Percentiles rank a stretch among this genome's conserved stretches.
Evolutionary conservation across 1,284 basidiomycete genomes (phyloP).

Genomic region (Rhodofomes roseus): DNA sequence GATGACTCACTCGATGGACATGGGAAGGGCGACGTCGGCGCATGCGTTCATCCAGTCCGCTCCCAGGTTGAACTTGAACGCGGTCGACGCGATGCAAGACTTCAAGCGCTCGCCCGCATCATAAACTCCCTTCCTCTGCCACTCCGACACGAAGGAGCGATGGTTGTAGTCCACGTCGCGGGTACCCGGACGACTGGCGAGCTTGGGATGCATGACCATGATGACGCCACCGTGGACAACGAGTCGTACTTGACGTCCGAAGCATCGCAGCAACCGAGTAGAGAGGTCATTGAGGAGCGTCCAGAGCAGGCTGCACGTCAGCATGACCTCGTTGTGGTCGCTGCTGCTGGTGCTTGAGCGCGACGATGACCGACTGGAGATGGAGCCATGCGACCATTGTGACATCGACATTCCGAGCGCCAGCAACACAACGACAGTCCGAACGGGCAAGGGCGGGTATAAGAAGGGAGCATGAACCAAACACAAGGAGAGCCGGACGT

Average conservation of each 20-base stretch:
- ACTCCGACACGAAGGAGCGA: conserved; percentile 54
- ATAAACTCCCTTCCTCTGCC: conserved; percentile 38
- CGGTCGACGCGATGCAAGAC: conserved; percentile 53
- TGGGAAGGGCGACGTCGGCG: conserved; percentile 62
- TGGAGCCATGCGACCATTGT: neutral
- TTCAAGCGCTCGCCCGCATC: conserved; percentile 51
- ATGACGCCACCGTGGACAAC: conserved; percentile 67
- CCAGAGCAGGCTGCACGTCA: conserved; percentile 34
- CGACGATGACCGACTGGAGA: conserved; percentile 6
- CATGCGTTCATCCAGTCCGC: conserved; percentile 73
- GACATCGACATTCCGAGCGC: neutral
- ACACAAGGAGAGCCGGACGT: neutral
- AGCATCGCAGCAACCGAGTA: conserved; percentile 36
- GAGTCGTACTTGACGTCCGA: conserved; percentile 47
- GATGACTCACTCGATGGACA: conserved; percentile 52
- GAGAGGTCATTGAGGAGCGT: conserved; percentile 49
- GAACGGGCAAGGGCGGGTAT: neutral
- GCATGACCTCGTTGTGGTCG: conserved; percentile 35
- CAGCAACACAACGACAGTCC: neutral
- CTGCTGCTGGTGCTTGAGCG: neutral
- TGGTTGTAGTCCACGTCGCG: conserved; percentile 64
- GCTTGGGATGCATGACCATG: conserved; percentile 56
- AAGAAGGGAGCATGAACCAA: neutral
- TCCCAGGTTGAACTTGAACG: conserved; percentile 45
- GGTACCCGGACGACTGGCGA: conserved; percentile 47